phyloP scores from a whole-genome alignment of 1,284 basidiomycete species.

The Vanrija sp. region DNA sequence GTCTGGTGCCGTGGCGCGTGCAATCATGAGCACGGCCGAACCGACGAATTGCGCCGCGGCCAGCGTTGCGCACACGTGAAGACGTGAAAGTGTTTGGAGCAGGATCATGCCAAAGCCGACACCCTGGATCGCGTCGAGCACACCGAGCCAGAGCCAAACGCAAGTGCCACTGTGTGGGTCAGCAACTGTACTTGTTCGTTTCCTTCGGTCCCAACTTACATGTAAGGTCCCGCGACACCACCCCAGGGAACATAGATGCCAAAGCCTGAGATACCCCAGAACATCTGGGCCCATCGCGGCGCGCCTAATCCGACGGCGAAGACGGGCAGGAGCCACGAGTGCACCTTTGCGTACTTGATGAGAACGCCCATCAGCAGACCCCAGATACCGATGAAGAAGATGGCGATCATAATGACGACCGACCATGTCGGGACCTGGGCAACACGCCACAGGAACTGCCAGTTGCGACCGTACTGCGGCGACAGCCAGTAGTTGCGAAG shows the following conservation, averaged over 20 bases:
- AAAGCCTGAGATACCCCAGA: conserved; percentile 51
- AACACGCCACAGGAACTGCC: conserved; percentile 86
- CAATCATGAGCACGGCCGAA: conserved; percentile 49
- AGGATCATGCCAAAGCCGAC: conserved; percentile 91
- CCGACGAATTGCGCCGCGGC: conserved; percentile 67
- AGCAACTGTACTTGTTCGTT: neutral
- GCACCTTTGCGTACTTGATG: conserved; percentile 81
- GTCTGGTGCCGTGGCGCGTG: conserved; percentile 47
- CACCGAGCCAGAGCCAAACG: conserved; percentile 89
- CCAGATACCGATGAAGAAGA: conserved; percentile 86
- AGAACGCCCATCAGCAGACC: conserved; percentile 66
- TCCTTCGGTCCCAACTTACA: conserved; percentile 42
- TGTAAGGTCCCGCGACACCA: conserved; percentile 73
- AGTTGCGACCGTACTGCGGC: conserved; percentile 78
- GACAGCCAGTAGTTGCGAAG: conserved; percentile 89
- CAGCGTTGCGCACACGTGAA: conserved; percentile 87
- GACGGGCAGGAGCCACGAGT: conserved; percentile 87
- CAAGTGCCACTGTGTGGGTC: conserved; percentile 57
- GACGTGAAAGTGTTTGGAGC: conserved; percentile 82
- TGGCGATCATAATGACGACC: conserved; percentile 69
- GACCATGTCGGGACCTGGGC: conserved; percentile 70
- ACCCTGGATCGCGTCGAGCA: conserved; percentile 85
- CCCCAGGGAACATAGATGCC: conserved; percentile 84
- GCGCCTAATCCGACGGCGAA: conserved; percentile 89
- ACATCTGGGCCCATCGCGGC: conserved; percentile 82